phyloP scores from a whole-genome alignment of 2,329 filamentous ascomycete genomes.

The Beauveria caledonica region DNA sequence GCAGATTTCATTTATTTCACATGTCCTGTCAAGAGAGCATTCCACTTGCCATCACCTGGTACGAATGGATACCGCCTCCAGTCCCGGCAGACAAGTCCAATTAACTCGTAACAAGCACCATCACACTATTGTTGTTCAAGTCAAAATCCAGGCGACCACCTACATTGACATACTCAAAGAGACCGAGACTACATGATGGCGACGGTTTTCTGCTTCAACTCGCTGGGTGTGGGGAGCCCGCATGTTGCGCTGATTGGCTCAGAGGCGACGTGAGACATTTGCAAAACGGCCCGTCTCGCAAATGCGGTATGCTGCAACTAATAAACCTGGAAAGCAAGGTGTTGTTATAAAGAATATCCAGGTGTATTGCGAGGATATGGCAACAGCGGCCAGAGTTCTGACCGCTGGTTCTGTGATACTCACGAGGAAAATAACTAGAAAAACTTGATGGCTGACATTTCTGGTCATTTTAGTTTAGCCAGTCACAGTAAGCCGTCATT shows the following conservation, averaged over 20 bases:
- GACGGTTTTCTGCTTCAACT: neutral
- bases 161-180: neutral
- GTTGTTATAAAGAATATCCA: neutral
- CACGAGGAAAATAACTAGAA: too few species aligned
- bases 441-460: too few species aligned
- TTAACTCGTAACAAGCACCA: neutral
- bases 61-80: neutral
- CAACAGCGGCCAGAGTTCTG: neutral
- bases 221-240: neutral
- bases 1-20: neutral
- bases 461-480: too few species aligned
- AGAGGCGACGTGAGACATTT: neutral
- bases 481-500: too few species aligned
- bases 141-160: neutral
- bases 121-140: neutral
- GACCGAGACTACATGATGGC: neutral
- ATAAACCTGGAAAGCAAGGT: neutral
- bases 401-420: too few species aligned
- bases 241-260: conserved; percentile 4
- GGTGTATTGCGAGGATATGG: neutral
- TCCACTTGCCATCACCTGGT: neutral
- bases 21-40: neutral
- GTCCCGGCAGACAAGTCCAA: neutral
- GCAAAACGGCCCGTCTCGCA: neutral
- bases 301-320: neutral